phyloP scores from a whole-genome alignment of 257 asterid species.

The Oldenlandia corymbosa region DNA sequence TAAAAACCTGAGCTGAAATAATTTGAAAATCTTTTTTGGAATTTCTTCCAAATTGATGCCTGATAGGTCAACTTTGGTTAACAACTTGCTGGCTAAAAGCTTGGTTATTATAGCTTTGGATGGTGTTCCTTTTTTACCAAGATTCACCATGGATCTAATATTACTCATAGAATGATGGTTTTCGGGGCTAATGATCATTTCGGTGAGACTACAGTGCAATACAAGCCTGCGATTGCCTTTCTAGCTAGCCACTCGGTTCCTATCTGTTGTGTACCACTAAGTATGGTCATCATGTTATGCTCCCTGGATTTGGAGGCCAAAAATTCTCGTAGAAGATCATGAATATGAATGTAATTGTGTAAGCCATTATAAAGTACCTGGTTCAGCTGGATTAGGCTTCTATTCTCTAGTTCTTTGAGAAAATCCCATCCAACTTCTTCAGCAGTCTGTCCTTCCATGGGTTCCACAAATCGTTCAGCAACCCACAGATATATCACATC shows the following conservation, averaged over 20 bases:
- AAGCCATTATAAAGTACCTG: background rate
- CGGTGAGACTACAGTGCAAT: background rate
- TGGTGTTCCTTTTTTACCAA: background rate
- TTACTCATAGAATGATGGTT: background rate
- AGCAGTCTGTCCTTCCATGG: background rate
- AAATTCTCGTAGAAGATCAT: constrained; percentile 14
- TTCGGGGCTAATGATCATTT: background rate
- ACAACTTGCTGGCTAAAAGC: constrained; percentile 2
- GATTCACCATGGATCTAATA: constrained; percentile 6
- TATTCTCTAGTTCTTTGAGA: constrained; percentile 22
- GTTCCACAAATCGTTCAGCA: constrained; percentile 1
- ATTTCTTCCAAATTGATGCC: constrained; percentile 11
- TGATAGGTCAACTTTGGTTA: constrained; percentile 20
- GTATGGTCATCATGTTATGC: constrained; percentile 10
- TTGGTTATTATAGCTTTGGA: background rate
- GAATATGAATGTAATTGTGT: background rate
- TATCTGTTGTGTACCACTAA: background rate
- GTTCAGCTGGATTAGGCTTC: constrained; percentile 20
- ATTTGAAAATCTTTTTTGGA: constrained; percentile 20
- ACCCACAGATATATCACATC: background rate
- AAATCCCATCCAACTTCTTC: background rate
- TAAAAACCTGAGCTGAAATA: constrained; percentile 22
- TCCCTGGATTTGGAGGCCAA: constrained; percentile 13
- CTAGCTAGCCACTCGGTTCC: background rate
- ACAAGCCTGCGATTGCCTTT: constrained; percentile 16